A percentile compares a stretch with the other conserved stretches of the same genome.
Conservation (phyloP, 306 rosid genomes). For the Glycine soja region DNA sequence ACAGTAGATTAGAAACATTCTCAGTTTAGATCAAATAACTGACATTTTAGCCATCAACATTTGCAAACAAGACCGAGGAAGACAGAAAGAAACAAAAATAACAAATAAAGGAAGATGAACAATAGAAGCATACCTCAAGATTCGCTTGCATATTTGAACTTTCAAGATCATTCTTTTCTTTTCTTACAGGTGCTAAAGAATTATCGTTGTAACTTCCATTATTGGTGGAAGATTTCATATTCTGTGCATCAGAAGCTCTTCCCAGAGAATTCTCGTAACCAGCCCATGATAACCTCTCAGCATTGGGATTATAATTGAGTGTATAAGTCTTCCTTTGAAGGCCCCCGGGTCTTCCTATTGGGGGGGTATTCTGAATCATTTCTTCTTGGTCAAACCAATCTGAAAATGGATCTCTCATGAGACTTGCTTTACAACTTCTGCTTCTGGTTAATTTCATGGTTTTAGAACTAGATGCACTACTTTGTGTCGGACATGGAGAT, state of each 20-base stretch:
- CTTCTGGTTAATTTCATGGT: slow-evolving; percentile 63
- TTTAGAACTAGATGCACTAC: slow-evolving; percentile 46
- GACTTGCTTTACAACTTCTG: slow-evolving; percentile 80
- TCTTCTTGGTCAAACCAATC: slow-evolving; percentile 67
- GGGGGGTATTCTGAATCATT: slow-evolving; percentile 57
- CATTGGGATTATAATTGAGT: slow-evolving; percentile 51
- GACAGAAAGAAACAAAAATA: background rate
- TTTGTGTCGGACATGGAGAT: slow-evolving; percentile 53
- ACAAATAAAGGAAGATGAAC: slow-evolving; percentile 4
- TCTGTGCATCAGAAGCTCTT: slow-evolving; percentile 40
- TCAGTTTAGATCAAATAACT: slow-evolving; percentile 9
- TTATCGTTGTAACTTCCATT: slow-evolving; percentile 37
- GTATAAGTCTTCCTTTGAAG: slow-evolving; percentile 53
- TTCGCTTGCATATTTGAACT: slow-evolving; percentile 50
- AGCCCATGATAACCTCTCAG: slow-evolving; percentile 53
- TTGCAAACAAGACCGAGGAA: slow-evolving; percentile 20
- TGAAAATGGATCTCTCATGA: slow-evolving; percentile 55
- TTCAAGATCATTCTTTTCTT: slow-evolving; percentile 32
- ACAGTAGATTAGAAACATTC: background rate
- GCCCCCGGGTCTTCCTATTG: slow-evolving; percentile 59
- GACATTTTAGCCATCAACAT: background rate
- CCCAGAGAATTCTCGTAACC: slow-evolving; percentile 55
- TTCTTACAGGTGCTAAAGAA: slow-evolving; percentile 40
- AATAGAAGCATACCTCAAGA: slow-evolving; percentile 58
- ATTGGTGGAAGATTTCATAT: slow-evolving; percentile 36